Conservation (phyloP, 2,329 filamentous ascomycete genomes). For the Xylaria sp. region DNA sequence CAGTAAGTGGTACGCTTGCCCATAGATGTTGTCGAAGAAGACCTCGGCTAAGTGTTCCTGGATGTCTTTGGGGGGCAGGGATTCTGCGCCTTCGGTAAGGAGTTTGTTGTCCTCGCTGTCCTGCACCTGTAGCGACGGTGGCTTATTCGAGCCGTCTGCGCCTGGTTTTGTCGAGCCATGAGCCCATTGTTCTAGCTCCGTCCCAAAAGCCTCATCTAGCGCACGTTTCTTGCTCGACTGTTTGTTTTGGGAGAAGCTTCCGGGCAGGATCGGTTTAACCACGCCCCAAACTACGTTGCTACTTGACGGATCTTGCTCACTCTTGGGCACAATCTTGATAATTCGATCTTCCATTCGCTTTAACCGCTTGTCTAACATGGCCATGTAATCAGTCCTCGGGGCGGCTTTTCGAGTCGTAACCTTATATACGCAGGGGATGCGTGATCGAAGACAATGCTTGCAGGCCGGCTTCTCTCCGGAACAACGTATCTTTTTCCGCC, state of each 20-base stretch:
- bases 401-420: conserved; percentile 91
- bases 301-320: conserved; percentile 63
- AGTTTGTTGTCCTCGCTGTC: conserved; percentile 71
- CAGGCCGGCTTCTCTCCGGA: conserved; percentile 97
- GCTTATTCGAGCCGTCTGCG: conserved; percentile 42
- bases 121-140: conserved; percentile 52
- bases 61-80: conserved; percentile 76
- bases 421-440: conserved; percentile 96
- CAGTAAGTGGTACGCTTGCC: conserved; percentile 87
- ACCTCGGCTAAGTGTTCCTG: conserved; percentile 92
- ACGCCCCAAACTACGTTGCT: conserved; percentile 69
- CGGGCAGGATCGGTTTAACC: conserved; percentile 70
- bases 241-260: conserved; percentile 47
- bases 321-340: conserved; percentile 88
- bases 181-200: conserved; percentile 77
- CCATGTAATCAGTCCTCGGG: conserved; percentile 96
- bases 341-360: conserved; percentile 98
- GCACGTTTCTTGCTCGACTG: conserved; percentile 69
- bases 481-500: conserved; percentile 95
- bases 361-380: conserved; percentile 91
- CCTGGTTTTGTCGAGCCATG: conserved; percentile 51
- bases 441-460: conserved; percentile 88
- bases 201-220: conserved; percentile 81
- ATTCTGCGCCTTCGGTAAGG: conserved; percentile 74
- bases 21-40: conserved; percentile 94